phyloP scores from a whole-genome alignment of 139 green algal genomes.

The Penium margaritaceum region DNA sequence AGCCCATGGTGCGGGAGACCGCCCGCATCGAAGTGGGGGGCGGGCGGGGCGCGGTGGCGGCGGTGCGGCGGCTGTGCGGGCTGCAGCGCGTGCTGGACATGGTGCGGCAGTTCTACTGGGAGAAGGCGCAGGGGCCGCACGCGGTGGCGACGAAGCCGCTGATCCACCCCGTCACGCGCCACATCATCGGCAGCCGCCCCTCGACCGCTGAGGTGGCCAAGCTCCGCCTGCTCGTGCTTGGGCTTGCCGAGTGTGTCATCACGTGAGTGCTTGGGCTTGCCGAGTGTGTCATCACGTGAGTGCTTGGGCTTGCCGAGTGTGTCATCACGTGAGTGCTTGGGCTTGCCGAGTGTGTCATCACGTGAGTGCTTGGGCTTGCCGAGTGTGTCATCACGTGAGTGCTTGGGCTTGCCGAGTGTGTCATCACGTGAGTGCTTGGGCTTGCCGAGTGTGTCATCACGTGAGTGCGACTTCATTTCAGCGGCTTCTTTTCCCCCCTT shows the following conservation, averaged over 20 bases:
- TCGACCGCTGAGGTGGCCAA: conserved; percentile 14
- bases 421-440: too few species aligned
- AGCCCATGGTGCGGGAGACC: too few species aligned
- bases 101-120: conserved; percentile 34
- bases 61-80: background rate
- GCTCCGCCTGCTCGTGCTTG: conserved; percentile 11
- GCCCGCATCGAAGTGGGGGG: too few species aligned
- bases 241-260: conserved; percentile 12
- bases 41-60: background rate
- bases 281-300: background rate
- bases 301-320: background rate
- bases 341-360: background rate
- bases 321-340: background rate
- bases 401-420: too few species aligned
- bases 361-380: too few species aligned
- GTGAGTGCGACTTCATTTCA: too few species aligned
- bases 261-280: background rate
- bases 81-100: conserved; percentile 16
- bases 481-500: too few species aligned
- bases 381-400: too few species aligned
- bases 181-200: conserved; percentile 12
- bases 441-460: conserved; percentile 8
- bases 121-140: conserved; percentile 18
- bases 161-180: conserved; percentile 8
- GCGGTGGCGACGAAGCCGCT: background rate